Evolutionary conservation across 768 basidiomycete genomes (phyloP), one percentile per base, ranked within the genome.

Genomic region (Mycena maculata): DNA sequence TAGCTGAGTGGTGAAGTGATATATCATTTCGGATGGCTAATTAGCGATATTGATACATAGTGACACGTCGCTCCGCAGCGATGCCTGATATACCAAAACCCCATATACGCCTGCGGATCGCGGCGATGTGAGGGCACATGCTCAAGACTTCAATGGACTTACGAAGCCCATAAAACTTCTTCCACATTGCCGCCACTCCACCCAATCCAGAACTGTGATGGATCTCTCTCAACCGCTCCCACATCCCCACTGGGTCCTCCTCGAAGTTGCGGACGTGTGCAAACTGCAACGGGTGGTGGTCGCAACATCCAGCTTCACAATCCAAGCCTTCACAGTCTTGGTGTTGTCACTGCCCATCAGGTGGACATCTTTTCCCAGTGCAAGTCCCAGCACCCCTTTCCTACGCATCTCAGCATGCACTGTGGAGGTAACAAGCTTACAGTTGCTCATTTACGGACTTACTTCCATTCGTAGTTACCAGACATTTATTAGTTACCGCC

Each of bases 301-400:
- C 31, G 63, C 63, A 22, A 65, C 39, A 16, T 65, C 63, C 3
- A 55, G 47, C 30, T 50, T 56, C 30, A 47, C 25, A 25, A 41
- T 38, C 63, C 63, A 65, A 13, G 63, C 63, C 55, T 65, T 65
- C 33, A 65, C 63, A 11, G 63, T 22, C 63, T 65, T 58, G 55
- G 23, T 28, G 36, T 44, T 44, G 18, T 28, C 25, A 30, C 55
- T 50, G n/a, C 63, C 56, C 11, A 57, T 11, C 36, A 55, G 63
- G 9, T 47, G 25, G 18, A 25, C 22, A 10, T 65, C 63, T 0
- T 30, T 6, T 8, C 63, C 63, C 18, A 65, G 30, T 1, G 23
- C 48, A 18, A 65, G 3, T 9, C 8, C 44, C 10, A 63, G 25
- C 25, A 63, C 62, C 22, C 52, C 62, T 45, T 36, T 30, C 25